Evolutionary conservation across 78 protist species (phyloP).

Genomic region (Cavenderia fasciculata): DNA sequence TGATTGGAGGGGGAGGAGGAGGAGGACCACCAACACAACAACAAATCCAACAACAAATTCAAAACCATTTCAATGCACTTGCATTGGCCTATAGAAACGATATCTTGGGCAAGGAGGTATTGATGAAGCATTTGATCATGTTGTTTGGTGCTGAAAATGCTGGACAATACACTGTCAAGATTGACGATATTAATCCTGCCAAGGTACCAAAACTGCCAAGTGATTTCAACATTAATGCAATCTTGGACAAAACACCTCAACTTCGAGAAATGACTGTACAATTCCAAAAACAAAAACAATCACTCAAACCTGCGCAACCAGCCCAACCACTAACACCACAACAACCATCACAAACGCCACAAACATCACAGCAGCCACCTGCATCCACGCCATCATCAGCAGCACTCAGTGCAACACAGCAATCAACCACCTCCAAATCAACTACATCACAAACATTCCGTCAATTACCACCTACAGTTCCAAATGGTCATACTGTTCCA

Average conservation of each 20-base stretch:
- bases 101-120: background rate
- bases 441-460: no score
- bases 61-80: conserved; percentile 51
- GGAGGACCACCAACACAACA: background rate
- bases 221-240: conserved; percentile 27
- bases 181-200: background rate
- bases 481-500: background rate
- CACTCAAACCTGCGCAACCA: background rate
- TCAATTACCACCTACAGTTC: background rate
- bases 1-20: no score
- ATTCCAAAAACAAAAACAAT: background rate
- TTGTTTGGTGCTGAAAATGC: conserved; percentile 29
- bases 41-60: conserved; percentile 10
- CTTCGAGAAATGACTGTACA: conserved; percentile 2
- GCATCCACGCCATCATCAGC: background rate
- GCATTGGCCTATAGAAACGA: conserved; percentile 54
- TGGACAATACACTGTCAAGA: background rate
- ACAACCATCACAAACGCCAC: background rate
- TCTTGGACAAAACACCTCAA: background rate
- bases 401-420: background rate
- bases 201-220: conserved; percentile 39
- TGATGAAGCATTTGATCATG: conserved; percentile 18
- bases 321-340: background rate
- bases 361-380: background rate
- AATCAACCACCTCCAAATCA: background rate